Evolutionary conservation across 106 monocot genomes (phyloP).

Genomic region (Agapanthus africanus): DNA sequence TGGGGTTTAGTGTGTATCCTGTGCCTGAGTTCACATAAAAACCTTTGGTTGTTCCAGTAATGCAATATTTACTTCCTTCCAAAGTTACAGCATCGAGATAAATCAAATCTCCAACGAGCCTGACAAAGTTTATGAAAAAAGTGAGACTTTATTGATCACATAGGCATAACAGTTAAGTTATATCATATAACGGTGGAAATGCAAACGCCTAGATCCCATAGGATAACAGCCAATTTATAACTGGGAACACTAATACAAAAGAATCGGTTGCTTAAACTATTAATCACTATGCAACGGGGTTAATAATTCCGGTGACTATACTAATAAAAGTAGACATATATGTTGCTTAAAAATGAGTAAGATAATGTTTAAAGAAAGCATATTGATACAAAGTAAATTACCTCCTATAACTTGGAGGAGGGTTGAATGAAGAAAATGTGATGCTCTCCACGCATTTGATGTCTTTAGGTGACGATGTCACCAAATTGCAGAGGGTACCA

Average conservation of each 20-base stretch:
- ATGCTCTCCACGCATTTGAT: slow-evolving; percentile 69
- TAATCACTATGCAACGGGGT: too few relatives aligned
- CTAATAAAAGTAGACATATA: too few relatives aligned
- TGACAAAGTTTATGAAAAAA: slow-evolving; percentile 23
- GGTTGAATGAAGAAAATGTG: slow-evolving; percentile 90
- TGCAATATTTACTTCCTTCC: slow-evolving; percentile 83
- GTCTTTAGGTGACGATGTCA: slow-evolving; percentile 35
- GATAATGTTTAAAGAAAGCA: background rate
- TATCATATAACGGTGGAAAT: too few relatives aligned
- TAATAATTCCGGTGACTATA: too few relatives aligned
- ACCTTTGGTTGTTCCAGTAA: slow-evolving; percentile 79
- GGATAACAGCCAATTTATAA: background rate
- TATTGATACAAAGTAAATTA: slow-evolving; percentile 13
- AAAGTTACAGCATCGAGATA: slow-evolving; percentile 77
- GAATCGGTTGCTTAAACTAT: too few relatives aligned
- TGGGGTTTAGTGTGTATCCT: slow-evolving; percentile 62
- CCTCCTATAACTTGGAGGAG: slow-evolving; percentile 95
- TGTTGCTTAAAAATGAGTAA: too few relatives aligned
- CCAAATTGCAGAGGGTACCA: slow-evolving; percentile 50
- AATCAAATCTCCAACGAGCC: slow-evolving; percentile 85
- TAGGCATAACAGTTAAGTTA: background rate
- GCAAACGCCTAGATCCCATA: background rate
- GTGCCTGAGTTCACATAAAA: slow-evolving; percentile 87
- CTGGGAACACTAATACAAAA: background rate
- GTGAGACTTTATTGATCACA: background rate